Conservation (phyloP, 192 early-diverging fungal species). For the Backusella psychrophila region DNA sequence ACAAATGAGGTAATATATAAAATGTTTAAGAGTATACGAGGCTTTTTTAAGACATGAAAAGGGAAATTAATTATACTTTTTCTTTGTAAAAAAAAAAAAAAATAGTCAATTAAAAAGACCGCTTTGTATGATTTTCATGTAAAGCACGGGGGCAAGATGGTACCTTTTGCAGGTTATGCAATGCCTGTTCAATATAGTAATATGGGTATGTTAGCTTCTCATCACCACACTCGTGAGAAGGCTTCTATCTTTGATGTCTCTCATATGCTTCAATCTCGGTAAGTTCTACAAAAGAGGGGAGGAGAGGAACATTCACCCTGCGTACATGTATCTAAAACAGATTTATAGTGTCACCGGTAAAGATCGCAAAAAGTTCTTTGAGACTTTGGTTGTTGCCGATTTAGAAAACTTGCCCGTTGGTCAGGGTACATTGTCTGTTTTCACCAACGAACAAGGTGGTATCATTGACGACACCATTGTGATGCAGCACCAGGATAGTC, state of each 20-base stretch:
- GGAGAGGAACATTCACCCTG: too few species aligned
- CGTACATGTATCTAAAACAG: neutral
- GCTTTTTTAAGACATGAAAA: neutral
- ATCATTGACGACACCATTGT: constrained; percentile 99
- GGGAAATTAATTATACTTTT: neutral
- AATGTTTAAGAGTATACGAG: neutral
- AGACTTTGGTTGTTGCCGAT: constrained; percentile 87
- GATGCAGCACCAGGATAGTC: constrained; percentile 75
- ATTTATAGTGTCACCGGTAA: constrained; percentile 70
- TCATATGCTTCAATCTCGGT: constrained; percentile 96
- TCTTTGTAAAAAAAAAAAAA: neutral
- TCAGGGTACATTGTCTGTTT: constrained; percentile 83
- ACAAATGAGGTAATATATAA: constrained; percentile 14
- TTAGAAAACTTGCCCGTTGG: constrained; percentile 76
- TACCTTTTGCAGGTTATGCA: constrained; percentile 94
- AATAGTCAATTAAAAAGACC: constrained; percentile 61
- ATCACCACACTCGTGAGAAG: constrained; percentile 83
- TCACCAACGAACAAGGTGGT: constrained; percentile 95
- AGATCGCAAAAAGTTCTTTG: constrained; percentile 86
- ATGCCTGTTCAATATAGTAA: constrained; percentile 94
- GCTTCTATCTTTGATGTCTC: constrained; percentile 97
- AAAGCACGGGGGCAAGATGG: constrained; percentile 92
- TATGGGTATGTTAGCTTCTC: constrained; percentile 87
- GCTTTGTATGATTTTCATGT: constrained; percentile 93
- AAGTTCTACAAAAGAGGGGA: neutral